A percentile compares a stretch with the other conserved stretches of the same genome.
Evolutionary conservation across 345 rosid genomes (phyloP).

Genomic region (Cardamine chenopodiifolia): DNA sequence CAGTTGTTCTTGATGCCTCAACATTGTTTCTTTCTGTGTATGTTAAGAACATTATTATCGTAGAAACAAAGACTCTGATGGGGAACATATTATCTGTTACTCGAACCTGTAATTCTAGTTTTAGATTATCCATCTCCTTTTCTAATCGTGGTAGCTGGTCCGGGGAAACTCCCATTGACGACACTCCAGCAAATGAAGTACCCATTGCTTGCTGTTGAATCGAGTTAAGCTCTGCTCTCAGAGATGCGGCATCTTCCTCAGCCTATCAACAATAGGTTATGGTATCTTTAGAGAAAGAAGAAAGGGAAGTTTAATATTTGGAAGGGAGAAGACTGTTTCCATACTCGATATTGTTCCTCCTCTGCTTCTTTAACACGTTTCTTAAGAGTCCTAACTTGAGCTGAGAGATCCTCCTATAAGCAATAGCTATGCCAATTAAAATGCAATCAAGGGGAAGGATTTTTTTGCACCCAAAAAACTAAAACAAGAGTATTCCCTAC

Average conservation of each 20-base stretch:
- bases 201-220: slow-evolving; percentile 73
- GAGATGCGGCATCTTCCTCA: slow-evolving; percentile 96
- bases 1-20: slow-evolving; percentile 70
- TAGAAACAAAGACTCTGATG: slow-evolving; percentile 9
- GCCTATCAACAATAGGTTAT: slow-evolving; percentile 57
- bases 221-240: slow-evolving; percentile 90
- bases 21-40: slow-evolving; percentile 62
- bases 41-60: slow-evolving; percentile 41
- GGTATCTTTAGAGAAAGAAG: slow-evolving; percentile 19
- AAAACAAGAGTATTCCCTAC: slow-evolving; percentile 41
- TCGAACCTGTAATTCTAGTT: slow-evolving; percentile 70
- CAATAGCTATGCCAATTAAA: slow-evolving; percentile 26
- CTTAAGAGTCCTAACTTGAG: slow-evolving; percentile 88
- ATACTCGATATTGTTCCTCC: slow-evolving; percentile 87
- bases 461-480: background rate
- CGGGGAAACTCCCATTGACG: slow-evolving; percentile 36
- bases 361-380: slow-evolving; percentile 88
- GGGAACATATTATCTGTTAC: slow-evolving; percentile 9
- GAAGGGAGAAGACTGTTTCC: slow-evolving; percentile 35
- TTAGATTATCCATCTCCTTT: slow-evolving; percentile 68
- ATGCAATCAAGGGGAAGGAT: slow-evolving; percentile 4
- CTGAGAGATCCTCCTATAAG: slow-evolving; percentile 85
- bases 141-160: slow-evolving; percentile 71
- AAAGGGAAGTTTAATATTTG: background rate
- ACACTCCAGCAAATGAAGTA: slow-evolving; percentile 51